Evolutionary conservation across 2,329 filamentous ascomycete species (phyloP), one percentile per base, ranked within the genome.

Genomic region (Plenodomus tracheiphilus): DNA sequence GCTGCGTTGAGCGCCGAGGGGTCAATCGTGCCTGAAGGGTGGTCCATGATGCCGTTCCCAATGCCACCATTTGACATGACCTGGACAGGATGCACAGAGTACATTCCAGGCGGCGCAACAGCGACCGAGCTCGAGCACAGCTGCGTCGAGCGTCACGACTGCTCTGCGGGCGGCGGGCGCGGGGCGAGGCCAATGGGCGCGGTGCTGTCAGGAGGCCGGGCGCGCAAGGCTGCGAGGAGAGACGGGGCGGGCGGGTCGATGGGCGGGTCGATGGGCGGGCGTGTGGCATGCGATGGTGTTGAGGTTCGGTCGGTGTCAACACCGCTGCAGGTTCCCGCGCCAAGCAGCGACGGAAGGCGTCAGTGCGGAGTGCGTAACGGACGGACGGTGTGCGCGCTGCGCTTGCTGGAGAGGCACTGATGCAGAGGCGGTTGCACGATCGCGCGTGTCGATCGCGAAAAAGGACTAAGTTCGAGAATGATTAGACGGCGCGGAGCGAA

Each of bases 21-120:
- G 51, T 75, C 72, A 64, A 75, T 75, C 59, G 72, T 75, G 51
- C 64, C 70, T 39, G 69, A 66, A 37, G 64, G 56, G 51, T 32
- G 28, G 28, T 75, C 72, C 70, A 74, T 74, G 62, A 72, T 69
- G 58, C 63, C 66, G 67, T 70, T 69, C 42, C 64, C 71, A 59
- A 73, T 64, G 62, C 60, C 62, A 61, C 70, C 71, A 63, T 71
- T 73, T 46, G 71, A 65, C 63, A 73, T 62, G 52, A 68, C 59
- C 51, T 66, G 64, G 56, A 69, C 63, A 47, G 70, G 69, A 61
- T 72, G 72, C 64, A 72, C 71, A 37, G 70, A 72, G 68, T 71
- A 74, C 71, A 74, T 74, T 63, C 65, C 68, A 68, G 62, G 56
- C 64, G 68, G 59, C 64, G 65, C 67, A 59, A 58, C 53, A 66